phyloP scores from a whole-genome alignment of 148 eudicot genomes.

The Vaccinium corymbosum region DNA sequence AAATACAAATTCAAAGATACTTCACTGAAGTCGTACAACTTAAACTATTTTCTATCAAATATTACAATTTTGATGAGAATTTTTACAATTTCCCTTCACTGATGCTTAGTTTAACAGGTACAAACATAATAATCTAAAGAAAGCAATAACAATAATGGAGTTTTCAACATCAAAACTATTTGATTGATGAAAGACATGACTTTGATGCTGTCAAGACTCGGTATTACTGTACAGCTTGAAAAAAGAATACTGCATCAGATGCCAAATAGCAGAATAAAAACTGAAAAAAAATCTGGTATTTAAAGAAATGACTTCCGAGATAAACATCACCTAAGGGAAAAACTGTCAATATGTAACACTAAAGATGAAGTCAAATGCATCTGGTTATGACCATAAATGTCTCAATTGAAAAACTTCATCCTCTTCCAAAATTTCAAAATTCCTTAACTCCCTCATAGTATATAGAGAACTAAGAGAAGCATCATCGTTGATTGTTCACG shows the following conservation, averaged over 20 bases:
- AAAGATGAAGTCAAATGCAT: background rate
- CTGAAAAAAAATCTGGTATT: background rate
- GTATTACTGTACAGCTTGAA: background rate
- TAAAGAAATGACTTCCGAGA: background rate
- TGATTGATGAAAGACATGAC: background rate
- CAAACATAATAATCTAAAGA: background rate
- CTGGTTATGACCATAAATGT: background rate
- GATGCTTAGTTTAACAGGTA: background rate
- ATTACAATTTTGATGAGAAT: background rate
- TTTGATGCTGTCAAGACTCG: background rate
- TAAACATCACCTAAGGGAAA: background rate
- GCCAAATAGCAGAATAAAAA: background rate
- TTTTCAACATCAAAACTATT: background rate
- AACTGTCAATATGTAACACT: background rate
- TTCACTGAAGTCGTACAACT: background rate
- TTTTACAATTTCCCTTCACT: background rate
- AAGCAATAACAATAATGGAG: background rate
- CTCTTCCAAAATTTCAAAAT: background rate
- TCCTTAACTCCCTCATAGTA: too few species aligned
- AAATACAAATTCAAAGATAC: background rate
- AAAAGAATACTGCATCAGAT: background rate
- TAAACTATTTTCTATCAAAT: background rate
- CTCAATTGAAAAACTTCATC: background rate
- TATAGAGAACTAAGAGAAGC: constrained; percentile 5
- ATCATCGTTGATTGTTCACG: background rate